Evolutionary conservation across 2,329 filamentous ascomycete genomes (phyloP).

Genomic region (Trichoderma simmonsii): DNA sequence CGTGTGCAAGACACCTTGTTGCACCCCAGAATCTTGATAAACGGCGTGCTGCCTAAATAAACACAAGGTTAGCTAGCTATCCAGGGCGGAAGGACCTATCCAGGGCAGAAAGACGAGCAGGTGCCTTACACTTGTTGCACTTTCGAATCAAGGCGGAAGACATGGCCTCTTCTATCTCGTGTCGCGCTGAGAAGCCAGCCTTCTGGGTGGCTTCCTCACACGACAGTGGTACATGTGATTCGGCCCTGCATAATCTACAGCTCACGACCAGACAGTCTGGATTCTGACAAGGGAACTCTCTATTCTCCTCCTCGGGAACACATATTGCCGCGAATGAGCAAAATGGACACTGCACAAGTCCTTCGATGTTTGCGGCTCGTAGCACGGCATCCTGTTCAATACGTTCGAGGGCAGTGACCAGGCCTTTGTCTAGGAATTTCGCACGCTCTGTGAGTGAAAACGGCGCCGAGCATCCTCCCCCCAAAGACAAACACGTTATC

Average conservation of each 20-base stretch:
- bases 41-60: conserved; percentile 58
- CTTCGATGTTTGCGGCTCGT: conserved; percentile 66
- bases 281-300: conserved; percentile 70
- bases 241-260: conserved; percentile 65
- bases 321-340: conserved; percentile 78
- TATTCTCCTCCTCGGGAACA: conserved; percentile 62
- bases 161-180: conserved; percentile 79
- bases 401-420: conserved; percentile 61
- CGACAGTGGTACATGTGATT: conserved; percentile 68
- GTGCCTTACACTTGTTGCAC: conserved; percentile 61
- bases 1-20: conserved; percentile 77
- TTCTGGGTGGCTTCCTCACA: conserved; percentile 66
- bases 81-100: not conserved
- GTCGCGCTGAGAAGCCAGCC: conserved; percentile 58
- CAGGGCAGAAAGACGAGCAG: not conserved
- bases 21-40: conserved; percentile 76
- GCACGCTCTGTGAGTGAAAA: conserved; percentile 57
- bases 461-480: conserved; percentile 59
- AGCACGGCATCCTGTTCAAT: conserved; percentile 70
- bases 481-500: conserved; percentile 67
- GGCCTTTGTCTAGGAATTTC: conserved; percentile 56
- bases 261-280: conserved; percentile 61
- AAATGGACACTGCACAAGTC: conserved; percentile 74
- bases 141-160: conserved; percentile 71
- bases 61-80: conserved; percentile 20